Evolutionary conservation across 306 rosid genomes (phyloP).

Genomic region (Malus fusca): DNA sequence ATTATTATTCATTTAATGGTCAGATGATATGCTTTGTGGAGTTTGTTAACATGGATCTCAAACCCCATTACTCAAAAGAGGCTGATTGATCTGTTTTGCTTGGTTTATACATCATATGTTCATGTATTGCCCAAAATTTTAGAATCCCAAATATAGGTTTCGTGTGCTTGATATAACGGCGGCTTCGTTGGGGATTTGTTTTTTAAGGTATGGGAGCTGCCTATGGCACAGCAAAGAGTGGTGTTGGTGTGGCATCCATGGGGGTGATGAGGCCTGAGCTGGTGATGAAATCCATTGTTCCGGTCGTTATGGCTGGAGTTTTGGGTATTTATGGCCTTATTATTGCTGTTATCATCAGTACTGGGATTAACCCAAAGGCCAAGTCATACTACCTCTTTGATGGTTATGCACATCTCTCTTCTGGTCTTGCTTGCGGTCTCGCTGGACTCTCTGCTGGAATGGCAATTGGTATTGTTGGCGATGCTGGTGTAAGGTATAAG

Average conservation of each 20-base stretch:
- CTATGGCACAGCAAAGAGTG: slow-evolving; percentile 84
- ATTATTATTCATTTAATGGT: not conserved
- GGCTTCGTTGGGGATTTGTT: not conserved
- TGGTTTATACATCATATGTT: not conserved
- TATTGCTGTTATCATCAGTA: slow-evolving; percentile 84
- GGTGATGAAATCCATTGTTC: slow-evolving; percentile 88
- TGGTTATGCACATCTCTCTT: slow-evolving; percentile 86
- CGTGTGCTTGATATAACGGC: not conserved
- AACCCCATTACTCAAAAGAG: not conserved
- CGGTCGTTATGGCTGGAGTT: slow-evolving; percentile 92
- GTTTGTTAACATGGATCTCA: not conserved
- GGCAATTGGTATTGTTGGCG: slow-evolving; percentile 92
- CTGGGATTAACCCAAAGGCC: slow-evolving; percentile 88
- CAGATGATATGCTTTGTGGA: not conserved
- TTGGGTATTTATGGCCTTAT: slow-evolving; percentile 90
- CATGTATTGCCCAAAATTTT: not conserved
- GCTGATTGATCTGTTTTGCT: not conserved
- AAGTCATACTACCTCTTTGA: slow-evolving; percentile 80
- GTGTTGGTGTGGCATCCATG: slow-evolving; percentile 89
- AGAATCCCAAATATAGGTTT: not conserved
- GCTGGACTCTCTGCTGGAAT: slow-evolving; percentile 90
- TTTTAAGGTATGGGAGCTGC: slow-evolving; percentile 88
- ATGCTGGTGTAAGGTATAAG: slow-evolving; percentile 81
- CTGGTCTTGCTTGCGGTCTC: slow-evolving; percentile 84
- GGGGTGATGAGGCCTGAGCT: slow-evolving; percentile 93